phyloP scores from a whole-genome alignment of 441 rosid genomes.

The Gossypium laxum region DNA sequence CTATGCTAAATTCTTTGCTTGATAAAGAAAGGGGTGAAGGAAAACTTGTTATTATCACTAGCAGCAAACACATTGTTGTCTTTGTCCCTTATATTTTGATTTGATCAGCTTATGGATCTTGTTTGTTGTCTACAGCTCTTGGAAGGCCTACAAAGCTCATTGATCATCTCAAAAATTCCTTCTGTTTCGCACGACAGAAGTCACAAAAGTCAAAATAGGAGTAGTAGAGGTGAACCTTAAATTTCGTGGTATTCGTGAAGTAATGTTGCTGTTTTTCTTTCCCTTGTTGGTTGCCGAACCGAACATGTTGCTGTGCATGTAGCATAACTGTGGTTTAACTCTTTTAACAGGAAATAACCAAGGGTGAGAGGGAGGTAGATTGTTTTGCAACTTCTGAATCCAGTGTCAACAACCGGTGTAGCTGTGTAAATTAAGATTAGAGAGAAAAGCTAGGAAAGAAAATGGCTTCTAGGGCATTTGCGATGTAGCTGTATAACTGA shows the following conservation, averaged over 20 bases:
- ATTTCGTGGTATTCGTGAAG: neutral
- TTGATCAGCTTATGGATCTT: neutral
- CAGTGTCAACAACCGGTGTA: constrained; percentile 16
- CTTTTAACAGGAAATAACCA: constrained; percentile 41
- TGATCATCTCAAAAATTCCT: constrained; percentile 73
- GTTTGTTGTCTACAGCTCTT: constrained; percentile 46
- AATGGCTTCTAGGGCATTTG: constrained; percentile 31
- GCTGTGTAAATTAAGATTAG: constrained; percentile 32
- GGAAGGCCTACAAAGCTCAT: constrained; percentile 90
- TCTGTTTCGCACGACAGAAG: constrained; percentile 58
- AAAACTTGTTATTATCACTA: neutral
- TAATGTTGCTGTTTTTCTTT: neutral
- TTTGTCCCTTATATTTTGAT: neutral
- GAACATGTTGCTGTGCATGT: neutral
- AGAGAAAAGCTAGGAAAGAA: constrained; percentile 28
- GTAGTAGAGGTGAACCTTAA: constrained; percentile 46
- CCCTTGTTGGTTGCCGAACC: too few relatives aligned
- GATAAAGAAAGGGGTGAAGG: neutral
- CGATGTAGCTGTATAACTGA: constrained; percentile 17
- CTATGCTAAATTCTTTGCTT: neutral
- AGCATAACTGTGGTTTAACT: constrained; percentile 11
- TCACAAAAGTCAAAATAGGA: constrained; percentile 47
- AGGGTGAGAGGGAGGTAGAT: constrained; percentile 20
- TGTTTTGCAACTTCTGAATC: constrained; percentile 6
- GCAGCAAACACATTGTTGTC: too few relatives aligned